Percentiles rank a stretch among this genome's conserved stretches.
These are phyloP conservation scores for Xylariomycetidae sp. DNA, from an alignment of 2,329 filamentous ascomycete genomes.

Conservation along the genomic window DNA sequence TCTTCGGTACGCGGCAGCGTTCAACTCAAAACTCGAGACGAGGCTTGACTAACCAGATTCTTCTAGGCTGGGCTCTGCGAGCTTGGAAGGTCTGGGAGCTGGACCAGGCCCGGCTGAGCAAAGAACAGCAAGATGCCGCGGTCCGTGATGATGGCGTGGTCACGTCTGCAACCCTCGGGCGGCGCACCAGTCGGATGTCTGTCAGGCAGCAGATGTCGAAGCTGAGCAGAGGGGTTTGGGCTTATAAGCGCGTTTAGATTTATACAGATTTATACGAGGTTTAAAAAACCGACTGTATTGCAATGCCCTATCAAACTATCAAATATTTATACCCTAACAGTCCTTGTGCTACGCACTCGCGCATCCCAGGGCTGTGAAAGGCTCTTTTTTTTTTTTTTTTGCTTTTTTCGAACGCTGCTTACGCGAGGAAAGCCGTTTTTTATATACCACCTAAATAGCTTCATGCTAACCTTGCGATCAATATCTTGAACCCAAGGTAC, in stretches of 20 bases:
- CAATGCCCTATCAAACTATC: no score
- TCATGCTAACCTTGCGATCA: no score
- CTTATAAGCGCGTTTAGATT: conserved; percentile 18
- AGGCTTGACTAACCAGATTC: conserved; percentile 2
- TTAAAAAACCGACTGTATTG: no score
- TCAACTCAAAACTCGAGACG: neutral
- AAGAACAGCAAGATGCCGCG: conserved; percentile 23
- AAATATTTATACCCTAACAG: no score
- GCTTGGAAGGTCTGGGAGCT: conserved; percentile 39
- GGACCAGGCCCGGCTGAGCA: conserved; percentile 24
- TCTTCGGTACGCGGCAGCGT: conserved; percentile 32
- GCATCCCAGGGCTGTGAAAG: no score
- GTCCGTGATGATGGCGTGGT: conserved; percentile 22
- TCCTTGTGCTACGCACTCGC: no score
- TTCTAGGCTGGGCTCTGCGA: conserved; percentile 35
- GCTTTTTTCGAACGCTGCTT: no score
- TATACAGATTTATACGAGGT: no score
- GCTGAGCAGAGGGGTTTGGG: conserved; percentile 20
- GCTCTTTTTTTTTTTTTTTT: no score
- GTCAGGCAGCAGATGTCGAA: conserved; percentile 14
- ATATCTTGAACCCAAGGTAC: no score
- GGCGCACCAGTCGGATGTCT: conserved; percentile 9
- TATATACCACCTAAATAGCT: no score
- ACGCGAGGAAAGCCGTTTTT: no score
- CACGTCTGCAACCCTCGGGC: conserved; percentile 10